Conservation (phyloP, 352 stramenopile species). For the Pythium aristosporum region DNA sequence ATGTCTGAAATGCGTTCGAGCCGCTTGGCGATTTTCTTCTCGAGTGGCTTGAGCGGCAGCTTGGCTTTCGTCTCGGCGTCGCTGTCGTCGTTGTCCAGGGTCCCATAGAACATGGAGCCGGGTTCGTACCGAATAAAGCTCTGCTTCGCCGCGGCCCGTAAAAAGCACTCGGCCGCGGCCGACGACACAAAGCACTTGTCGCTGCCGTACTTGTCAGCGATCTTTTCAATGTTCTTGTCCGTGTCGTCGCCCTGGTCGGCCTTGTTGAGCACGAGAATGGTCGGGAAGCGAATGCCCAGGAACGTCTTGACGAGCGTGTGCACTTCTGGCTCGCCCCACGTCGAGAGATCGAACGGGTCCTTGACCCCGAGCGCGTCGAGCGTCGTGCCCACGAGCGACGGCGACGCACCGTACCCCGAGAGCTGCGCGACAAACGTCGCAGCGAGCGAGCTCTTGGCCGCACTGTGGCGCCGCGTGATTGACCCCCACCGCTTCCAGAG, state of each 20-base stretch:
- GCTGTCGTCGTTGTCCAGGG: slow-evolving; percentile 63
- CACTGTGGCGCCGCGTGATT: slow-evolving; percentile 71
- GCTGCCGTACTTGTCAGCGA: slow-evolving; percentile 87
- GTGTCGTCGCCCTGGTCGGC: slow-evolving; percentile 83
- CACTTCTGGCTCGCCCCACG: slow-evolving; percentile 63
- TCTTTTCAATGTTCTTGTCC: slow-evolving; percentile 86
- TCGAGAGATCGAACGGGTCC: slow-evolving; percentile 59
- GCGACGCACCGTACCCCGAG: slow-evolving; percentile 77
- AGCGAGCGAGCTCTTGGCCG: slow-evolving; percentile 67
- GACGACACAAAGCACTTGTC: slow-evolving; percentile 87
- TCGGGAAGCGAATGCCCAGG: slow-evolving; percentile 79
- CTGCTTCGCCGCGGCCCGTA: slow-evolving; percentile 75
- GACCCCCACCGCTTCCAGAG: slow-evolving; percentile 83
- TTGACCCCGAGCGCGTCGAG: slow-evolving; percentile 63
- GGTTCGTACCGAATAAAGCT: slow-evolving; percentile 83
- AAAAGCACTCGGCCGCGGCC: slow-evolving; percentile 81
- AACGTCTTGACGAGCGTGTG: slow-evolving; percentile 79
- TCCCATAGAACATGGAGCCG: slow-evolving; percentile 86
- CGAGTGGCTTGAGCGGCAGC: slow-evolving; percentile 56
- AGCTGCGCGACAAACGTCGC: slow-evolving; percentile 74
- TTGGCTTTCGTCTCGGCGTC: slow-evolving; percentile 19
- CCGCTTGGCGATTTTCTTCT: slow-evolving; percentile 79
- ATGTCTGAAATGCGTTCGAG: slow-evolving; percentile 89
- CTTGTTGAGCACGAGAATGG: slow-evolving; percentile 89
- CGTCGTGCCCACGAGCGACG: slow-evolving; percentile 70